Evolutionary conservation across 257 asterid genomes (phyloP), one percentile per base, ranked within the genome.

Genomic region (Fraxinus americana): DNA sequence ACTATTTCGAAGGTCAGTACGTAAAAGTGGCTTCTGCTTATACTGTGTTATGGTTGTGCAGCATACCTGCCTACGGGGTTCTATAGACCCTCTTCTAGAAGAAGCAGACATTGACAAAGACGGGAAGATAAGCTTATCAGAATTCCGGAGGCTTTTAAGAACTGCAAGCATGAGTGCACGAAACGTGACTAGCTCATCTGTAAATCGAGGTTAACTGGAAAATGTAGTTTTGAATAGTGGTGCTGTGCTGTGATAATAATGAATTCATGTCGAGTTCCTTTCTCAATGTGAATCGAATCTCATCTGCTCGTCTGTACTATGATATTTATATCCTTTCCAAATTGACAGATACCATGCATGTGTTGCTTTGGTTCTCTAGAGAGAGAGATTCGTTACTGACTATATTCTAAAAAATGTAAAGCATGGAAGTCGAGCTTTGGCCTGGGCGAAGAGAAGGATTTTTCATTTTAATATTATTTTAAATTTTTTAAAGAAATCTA

Each of bases 81-180:
- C 97, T 7, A 88, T 92, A 67, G 96, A 92, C 72, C 98, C 99
- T 1, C 87, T 96, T 13, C 87, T 96, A 5, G 97, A 93, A 82
- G 99, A 96, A 88, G 99, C 99, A 36, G 99, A 96, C 78, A 87
- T 96, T 0, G 97, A 96, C 85, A 93, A 89, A 86, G 99, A 96
- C 36, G 99, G 99, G 66, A 88, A 82, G 89, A 96, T 96, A 79
- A 96, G 99, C 89, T 80, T 96, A 75, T 76, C 92, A 4, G 99
- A 96, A 81, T 96, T 96, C 85, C 94, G 99, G 14, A 86, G 97
- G 76, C 97, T 96, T 70, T 78, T 96, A 80, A 89, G 97, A 90
- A 96, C 94, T 30, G 99, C 99, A 34, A 96, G 99, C 75, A 69
- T 91, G 85, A 77, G 92, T 75, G 91, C 99, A 6, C 85, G 92